Percentiles rank a stretch among this genome's conserved stretches.
Conservation (phyloP, 225 moss, liverwort and hornwort species). For the Marchantia paleacea region DNA sequence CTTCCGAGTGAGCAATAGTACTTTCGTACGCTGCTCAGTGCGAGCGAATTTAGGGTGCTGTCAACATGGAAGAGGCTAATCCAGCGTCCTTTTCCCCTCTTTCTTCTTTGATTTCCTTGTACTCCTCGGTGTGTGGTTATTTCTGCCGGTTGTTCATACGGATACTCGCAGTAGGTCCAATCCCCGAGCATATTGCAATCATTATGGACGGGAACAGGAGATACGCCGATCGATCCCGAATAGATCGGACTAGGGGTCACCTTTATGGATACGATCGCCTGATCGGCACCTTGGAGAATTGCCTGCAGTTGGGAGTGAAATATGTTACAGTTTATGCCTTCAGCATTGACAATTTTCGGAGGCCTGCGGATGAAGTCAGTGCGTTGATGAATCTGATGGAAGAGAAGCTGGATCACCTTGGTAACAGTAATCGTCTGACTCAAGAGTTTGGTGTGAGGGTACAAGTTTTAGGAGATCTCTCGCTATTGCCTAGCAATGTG, state of each 20-base stretch:
- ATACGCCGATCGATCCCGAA: conserved; percentile 42
- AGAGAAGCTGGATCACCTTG: conserved; percentile 35
- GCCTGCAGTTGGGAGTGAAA: conserved; percentile 46
- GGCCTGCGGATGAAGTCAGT: conserved; percentile 39
- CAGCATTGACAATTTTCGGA: conserved; percentile 48
- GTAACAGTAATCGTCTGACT: conserved; percentile 16
- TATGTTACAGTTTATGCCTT: conserved; percentile 48
- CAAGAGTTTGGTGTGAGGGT: conserved; percentile 38
- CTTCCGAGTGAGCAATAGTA: not conserved
- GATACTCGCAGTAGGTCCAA: conserved; percentile 40
- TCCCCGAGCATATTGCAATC: conserved; percentile 48
- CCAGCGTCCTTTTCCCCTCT: not conserved
- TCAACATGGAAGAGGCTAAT: conserved; percentile 1
- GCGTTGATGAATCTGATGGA: conserved; percentile 45
- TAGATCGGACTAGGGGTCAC: conserved; percentile 46
- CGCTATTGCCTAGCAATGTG: conserved; percentile 37
- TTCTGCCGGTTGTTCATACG: conserved; percentile 22
- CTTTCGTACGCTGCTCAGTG: not conserved
- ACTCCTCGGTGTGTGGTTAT: conserved; percentile 15
- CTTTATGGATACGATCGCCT: conserved; percentile 37
- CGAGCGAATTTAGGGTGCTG: not conserved
- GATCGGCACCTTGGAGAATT: conserved; percentile 41
- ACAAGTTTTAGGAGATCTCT: conserved; percentile 39
- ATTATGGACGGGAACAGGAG: conserved; percentile 54
- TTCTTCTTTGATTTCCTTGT: conserved; percentile 14